Percentiles rank a stretch among this genome's conserved stretches.
These are phyloP conservation scores for Theileria sp. DNA, from an alignment of 169 alveolate genomes.

Conservation along the genomic window DNA sequence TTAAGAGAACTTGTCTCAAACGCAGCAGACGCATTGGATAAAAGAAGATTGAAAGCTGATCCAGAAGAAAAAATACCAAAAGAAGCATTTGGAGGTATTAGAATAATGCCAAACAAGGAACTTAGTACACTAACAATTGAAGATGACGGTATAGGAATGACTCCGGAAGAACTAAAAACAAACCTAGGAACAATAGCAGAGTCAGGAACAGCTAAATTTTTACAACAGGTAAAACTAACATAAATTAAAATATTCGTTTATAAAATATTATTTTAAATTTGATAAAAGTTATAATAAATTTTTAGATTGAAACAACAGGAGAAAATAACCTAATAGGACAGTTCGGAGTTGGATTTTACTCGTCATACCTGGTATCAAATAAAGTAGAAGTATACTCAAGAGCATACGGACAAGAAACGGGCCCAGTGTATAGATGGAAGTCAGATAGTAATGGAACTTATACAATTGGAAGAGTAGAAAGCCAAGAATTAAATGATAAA, in stretches of 20 bases:
- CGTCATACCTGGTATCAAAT: constrained; percentile 97
- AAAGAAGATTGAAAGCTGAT: constrained; percentile 76
- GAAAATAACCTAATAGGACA: constrained; percentile 97
- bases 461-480: constrained; percentile 84
- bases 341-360: constrained; percentile 99
- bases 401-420: constrained; percentile 86
- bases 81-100: constrained; percentile 78
- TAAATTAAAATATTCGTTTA: not conserved
- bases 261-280: constrained; percentile 91
- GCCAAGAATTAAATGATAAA: constrained; percentile 87
- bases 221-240: constrained; percentile 32
- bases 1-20: constrained; percentile 96
- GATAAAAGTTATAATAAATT: constrained; percentile 31
- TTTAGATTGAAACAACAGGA: constrained; percentile 72
- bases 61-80: constrained; percentile 60
- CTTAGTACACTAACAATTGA: constrained; percentile 92
- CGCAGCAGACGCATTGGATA: constrained; percentile 98
- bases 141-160: constrained; percentile 99
- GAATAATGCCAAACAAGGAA: constrained; percentile 91
- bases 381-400: constrained; percentile 95
- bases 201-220: constrained; percentile 98
- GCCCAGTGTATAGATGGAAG: constrained; percentile 93
- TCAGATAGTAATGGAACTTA: constrained; percentile 94
- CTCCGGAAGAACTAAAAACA: constrained; percentile 94
- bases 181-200: constrained; percentile 99